Evolutionary conservation across 202 grass and related monocot genomes (phyloP).

Genomic region (Dendrocalamus latiflorus): DNA sequence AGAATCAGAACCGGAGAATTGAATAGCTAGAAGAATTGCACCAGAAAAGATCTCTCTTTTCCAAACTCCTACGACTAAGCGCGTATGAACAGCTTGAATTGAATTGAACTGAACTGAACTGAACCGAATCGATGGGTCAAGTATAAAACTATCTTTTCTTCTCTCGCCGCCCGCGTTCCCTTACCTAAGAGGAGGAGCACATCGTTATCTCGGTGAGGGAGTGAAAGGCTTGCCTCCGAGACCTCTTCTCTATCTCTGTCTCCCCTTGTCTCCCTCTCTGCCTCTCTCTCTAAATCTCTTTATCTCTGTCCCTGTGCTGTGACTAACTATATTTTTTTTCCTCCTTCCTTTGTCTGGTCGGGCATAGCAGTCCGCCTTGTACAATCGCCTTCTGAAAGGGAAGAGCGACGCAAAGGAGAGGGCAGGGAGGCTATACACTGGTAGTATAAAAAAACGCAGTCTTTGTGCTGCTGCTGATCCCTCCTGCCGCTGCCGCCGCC

Average conservation of each 20-base stretch:
- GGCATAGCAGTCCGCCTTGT: conserved; percentile 38
- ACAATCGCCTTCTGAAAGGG: conserved; percentile 97
- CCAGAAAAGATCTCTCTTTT: background rate
- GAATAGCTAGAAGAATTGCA: background rate
- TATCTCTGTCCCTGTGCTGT: conserved; percentile 38
- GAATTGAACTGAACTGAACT: background rate
- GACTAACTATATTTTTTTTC: conserved; percentile 55
- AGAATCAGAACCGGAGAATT: background rate
- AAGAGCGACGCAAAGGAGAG: conserved; percentile 51
- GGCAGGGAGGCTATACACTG: conserved; percentile 29
- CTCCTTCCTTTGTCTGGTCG: conserved; percentile 40
- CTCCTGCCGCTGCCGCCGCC: conserved; percentile 15
- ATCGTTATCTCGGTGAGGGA: conserved; percentile 64
- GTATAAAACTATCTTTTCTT: background rate
- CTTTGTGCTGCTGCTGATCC: conserved; percentile 36
- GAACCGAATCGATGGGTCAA: background rate
- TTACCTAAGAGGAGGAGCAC: conserved; percentile 47
- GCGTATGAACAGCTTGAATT: background rate
- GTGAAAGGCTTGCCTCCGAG: conserved; percentile 50
- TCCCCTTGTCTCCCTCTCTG: conserved; percentile 44
- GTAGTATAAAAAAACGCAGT: background rate
- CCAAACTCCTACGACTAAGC: background rate
- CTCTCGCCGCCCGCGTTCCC: background rate
- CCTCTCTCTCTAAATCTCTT: conserved; percentile 36
- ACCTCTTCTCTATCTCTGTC: conserved; percentile 51